Evolutionary conservation across 768 basidiomycete species (phyloP).

Genomic region (Mrakia gelida): DNA sequence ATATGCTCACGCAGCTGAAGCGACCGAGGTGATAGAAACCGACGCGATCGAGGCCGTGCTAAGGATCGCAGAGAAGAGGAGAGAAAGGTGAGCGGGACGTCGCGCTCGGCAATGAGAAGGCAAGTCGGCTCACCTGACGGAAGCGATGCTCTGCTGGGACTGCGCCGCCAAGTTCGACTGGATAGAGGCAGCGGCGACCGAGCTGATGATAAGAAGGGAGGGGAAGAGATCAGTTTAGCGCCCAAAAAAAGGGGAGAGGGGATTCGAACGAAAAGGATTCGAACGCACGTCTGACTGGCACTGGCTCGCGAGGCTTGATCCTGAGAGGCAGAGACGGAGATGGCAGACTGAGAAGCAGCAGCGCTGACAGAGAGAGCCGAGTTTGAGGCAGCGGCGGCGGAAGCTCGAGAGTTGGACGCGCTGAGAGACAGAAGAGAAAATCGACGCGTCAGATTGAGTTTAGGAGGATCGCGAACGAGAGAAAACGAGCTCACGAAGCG

Average conservation of each 20-base stretch:
- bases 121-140: neutral
- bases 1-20: too few relatives aligned
- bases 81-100: neutral
- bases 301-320: neutral
- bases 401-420: too few relatives aligned
- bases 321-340: slow-evolving; percentile 1
- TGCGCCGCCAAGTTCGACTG: neutral
- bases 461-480: neutral
- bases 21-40: too few relatives aligned
- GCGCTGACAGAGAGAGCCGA: neutral
- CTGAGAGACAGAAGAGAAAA: neutral
- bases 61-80: neutral
- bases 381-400: neutral
- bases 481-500: neutral
- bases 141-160: neutral
- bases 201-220: too few relatives aligned
- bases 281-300: too few relatives aligned
- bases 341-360: neutral
- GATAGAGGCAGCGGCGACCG: too few relatives aligned
- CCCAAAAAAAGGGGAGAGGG: too few relatives aligned
- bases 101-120: too few relatives aligned
- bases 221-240: too few relatives aligned
- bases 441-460: neutral
- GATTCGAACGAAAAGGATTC: too few relatives aligned
- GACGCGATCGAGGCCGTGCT: neutral